Evolutionary conservation across 352 stramenopile genomes (phyloP).

Genomic region (Elongisporangium undulatum): DNA sequence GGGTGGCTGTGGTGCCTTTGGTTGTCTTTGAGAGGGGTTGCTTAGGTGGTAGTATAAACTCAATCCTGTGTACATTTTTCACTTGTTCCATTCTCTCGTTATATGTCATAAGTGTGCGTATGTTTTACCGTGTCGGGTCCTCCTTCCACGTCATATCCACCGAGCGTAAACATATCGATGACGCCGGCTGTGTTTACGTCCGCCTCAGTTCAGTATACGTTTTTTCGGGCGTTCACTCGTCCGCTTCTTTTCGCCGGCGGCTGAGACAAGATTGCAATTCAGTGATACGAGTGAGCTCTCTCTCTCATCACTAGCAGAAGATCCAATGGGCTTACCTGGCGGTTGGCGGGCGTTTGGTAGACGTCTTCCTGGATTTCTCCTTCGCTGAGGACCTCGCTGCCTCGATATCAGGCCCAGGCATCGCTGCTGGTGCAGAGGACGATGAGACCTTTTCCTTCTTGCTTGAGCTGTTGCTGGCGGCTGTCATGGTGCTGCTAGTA

Average conservation of each 20-base stretch:
- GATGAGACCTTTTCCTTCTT: too few species aligned
- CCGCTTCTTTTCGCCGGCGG: conserved; percentile 16
- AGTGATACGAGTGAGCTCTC: background rate
- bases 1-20: background rate
- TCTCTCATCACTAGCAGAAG: background rate
- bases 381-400: conserved; percentile 12
- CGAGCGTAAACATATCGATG: background rate
- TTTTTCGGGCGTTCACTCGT: conserved; percentile 9
- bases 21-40: background rate
- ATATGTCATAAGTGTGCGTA: background rate
- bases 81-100: background rate
- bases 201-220: background rate
- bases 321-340: conserved; percentile 30
- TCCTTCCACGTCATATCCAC: background rate
- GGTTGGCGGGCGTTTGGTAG: conserved; percentile 49
- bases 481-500: conserved; percentile 21
- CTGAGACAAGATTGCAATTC: conserved; percentile 7
- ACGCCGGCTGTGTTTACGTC: background rate
- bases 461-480: conserved; percentile 12
- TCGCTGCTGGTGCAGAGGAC: background rate
- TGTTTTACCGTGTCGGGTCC: background rate
- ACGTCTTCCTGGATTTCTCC: conserved; percentile 45
- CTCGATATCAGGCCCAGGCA: conserved; percentile 5
- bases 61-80: background rate
- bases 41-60: background rate